phyloP scores from a whole-genome alignment of 805 yeast genomes.

The Metschnikowia drakensbergensis region DNA sequence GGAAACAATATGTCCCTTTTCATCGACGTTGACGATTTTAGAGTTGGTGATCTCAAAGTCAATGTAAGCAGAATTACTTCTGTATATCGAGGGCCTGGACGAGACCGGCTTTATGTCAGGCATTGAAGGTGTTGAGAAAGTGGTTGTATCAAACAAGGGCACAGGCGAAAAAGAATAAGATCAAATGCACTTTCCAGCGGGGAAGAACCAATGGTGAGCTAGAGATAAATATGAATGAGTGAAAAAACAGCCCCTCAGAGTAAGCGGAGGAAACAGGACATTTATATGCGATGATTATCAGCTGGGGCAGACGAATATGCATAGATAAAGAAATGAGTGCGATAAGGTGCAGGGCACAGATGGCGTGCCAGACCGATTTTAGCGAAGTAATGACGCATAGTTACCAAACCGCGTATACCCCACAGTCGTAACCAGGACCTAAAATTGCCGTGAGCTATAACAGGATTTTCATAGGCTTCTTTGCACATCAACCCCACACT shows the following conservation, averaged over 20 bases:
- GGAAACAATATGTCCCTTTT: conserved; percentile 16
- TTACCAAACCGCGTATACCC: conserved; percentile 2
- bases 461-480: background rate
- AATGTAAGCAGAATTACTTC: conserved; percentile 15
- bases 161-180: background rate
- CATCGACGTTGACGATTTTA: conserved; percentile 17
- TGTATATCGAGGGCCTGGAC: conserved; percentile 16
- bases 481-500: background rate
- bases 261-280: background rate
- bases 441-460: background rate
- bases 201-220: background rate
- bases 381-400: background rate
- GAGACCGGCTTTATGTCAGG: conserved; percentile 12
- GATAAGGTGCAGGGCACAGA: conserved; percentile 3
- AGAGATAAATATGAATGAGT: background rate
- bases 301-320: background rate
- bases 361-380: background rate
- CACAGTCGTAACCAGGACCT: background rate
- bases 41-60: conserved; percentile 18
- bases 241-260: background rate
- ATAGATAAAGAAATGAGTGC: conserved; percentile 5
- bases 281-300: conserved; percentile 4
- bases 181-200: background rate
- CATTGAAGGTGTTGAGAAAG: conserved; percentile 3
- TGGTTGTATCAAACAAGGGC: background rate